Evolutionary conservation across 208 protist species (phyloP).

Genomic region (Leishmania braziliensis): DNA sequence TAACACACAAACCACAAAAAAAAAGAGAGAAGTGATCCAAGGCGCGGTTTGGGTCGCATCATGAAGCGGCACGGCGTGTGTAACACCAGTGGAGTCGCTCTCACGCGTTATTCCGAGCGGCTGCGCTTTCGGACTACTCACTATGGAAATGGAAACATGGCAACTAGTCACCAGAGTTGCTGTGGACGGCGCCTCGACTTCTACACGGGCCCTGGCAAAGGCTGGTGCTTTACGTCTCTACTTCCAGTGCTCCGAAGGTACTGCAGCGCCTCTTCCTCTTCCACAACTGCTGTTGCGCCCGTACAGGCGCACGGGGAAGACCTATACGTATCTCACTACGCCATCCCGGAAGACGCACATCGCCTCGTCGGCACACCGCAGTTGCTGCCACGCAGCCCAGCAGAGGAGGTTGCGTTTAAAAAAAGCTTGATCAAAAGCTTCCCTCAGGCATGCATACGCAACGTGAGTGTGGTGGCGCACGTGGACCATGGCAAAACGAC

Average conservation of each 20-base stretch:
- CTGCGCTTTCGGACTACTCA: not conserved
- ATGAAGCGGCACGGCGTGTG: conserved; percentile 3
- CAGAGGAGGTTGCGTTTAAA: conserved; percentile 45
- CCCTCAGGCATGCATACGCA: conserved; percentile 74
- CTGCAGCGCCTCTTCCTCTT: not conserved
- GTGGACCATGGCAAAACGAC: conserved; percentile 95
- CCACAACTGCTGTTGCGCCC: not conserved
- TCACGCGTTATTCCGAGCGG: not conserved
- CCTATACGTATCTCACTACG: conserved; percentile 37
- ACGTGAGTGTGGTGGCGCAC: conserved; percentile 92
- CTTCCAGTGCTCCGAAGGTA: conserved; percentile 1
- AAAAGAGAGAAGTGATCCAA: not conserved
- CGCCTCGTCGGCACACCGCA: conserved; percentile 34
- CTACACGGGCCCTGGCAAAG: not conserved
- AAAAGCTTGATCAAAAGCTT: conserved; percentile 53
- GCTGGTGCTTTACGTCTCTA: not conserved
- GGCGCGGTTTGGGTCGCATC: not conserved
- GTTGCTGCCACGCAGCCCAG: conserved; percentile 31
- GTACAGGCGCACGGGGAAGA: conserved; percentile 16
- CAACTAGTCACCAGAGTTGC: not conserved
- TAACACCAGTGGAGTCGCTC: not conserved
- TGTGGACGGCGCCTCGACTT: not conserved
- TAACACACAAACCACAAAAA: not conserved
- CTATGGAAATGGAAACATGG: not conserved
- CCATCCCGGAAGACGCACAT: conserved; percentile 35